Base-by-base conservation (phyloP, 2,329 filamentous ascomycete species). In the Orbilia javanica region DNA sequence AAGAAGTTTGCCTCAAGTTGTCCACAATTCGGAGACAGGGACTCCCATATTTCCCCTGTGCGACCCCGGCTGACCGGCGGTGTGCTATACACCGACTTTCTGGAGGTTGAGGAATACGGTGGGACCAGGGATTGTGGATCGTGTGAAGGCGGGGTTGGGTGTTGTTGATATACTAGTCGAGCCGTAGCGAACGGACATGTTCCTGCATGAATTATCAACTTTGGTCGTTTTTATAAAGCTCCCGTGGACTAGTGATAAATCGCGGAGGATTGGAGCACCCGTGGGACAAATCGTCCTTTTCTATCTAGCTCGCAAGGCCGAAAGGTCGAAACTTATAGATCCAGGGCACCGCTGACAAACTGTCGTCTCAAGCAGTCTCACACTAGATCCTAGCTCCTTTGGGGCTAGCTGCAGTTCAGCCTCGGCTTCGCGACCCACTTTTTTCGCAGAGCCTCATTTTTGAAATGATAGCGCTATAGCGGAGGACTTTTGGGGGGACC, bases 21-120 rank as follows among this genome's bases (percentile, higher is more conserved):
- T 72, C 60, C 68, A 68, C 62, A 55, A 72, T 62, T 63, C 50
- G 52, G 44, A 53, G 31, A 69, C 67, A 78, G 74, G 67, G 74
- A 64, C 67, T 68, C 74, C 67, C 74, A 78, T 78, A 78, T 78
- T 78, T 78, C 44, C 74, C 62, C 53, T 34, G 29, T 29, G 60
- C 46, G 46, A 62, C 67, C 53, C 74, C 74, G 63, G 67, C 52
- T 42, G 52, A 44, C 62, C 74, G 74, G 36, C 63, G 44, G 52
- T 76, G 48, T 44, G 48, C 63, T 74, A 67, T 67, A 57, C 70
- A 52, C 70, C 62, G 63, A 42, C 15, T 63, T 62, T 74, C 42
- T 67, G 50, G 29, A 31, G 22, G 25, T 39, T 31, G n/a, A 27
- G 39, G 57, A 52, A 44, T 13, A 53, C 62, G 5, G 67, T 31